phyloP scores from a whole-genome alignment of 2,329 filamentous ascomycete genomes.

The Fusarium circinatum region DNA sequence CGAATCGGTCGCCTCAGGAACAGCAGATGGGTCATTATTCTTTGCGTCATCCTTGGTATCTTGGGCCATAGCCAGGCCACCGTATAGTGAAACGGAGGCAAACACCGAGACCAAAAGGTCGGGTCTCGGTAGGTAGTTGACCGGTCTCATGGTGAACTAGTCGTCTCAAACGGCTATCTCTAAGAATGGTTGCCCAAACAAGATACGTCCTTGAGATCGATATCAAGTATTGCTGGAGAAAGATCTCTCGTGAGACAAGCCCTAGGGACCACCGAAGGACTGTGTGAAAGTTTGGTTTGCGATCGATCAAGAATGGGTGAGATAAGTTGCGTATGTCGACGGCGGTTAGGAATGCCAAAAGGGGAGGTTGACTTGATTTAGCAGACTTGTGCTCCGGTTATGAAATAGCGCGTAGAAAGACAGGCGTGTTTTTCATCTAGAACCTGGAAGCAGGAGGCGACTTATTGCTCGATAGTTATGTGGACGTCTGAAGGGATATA shows the following conservation, averaged over 20 bases:
- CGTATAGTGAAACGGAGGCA: constrained; percentile 44
- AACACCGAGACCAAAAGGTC: constrained; percentile 45
- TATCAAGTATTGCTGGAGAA: background rate
- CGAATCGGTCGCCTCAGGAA: constrained; percentile 25
- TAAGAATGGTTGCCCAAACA: constrained; percentile 5
- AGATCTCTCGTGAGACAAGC: background rate
- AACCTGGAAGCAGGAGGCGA: background rate
- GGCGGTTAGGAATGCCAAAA: constrained; percentile 28
- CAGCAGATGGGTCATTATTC: constrained; percentile 25
- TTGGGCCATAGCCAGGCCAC: constrained; percentile 49
- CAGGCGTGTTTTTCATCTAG: background rate
- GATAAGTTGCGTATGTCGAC: constrained; percentile 15
- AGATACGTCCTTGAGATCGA: background rate
- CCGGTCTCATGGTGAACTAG: constrained; percentile 42
- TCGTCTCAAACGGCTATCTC: constrained; percentile 3
- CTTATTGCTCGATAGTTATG: background rate
- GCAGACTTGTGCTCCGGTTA: background rate
- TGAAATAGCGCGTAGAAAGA: constrained; percentile 14
- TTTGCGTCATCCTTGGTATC: constrained; percentile 34
- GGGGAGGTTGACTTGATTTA: constrained; percentile 12
- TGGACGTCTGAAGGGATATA: constrained; percentile 21
- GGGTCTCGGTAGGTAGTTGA: constrained; percentile 41
- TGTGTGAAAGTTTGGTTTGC: background rate
- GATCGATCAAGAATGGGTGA: constrained; percentile 11
- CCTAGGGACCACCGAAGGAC: background rate